These are phyloP conservation scores for Ceratobasidium papillatum DNA, from an alignment of 1,284 basidiomycete genomes.

Conservation along the genomic window DNA sequence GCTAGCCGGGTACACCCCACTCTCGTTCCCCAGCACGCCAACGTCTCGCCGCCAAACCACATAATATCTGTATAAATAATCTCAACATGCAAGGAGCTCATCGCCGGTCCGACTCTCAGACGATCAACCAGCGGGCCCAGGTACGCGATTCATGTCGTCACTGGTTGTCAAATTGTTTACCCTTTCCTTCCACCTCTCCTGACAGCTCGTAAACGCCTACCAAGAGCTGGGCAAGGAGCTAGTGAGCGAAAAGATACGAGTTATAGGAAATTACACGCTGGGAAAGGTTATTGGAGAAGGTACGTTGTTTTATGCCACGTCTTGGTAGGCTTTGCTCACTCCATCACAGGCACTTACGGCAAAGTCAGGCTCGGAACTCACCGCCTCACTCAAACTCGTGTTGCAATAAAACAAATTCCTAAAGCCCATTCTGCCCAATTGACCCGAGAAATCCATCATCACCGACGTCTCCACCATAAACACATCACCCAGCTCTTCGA, in stretches of 20 bases:
- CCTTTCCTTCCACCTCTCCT: neutral
- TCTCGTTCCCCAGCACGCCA: conserved; percentile 15
- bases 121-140: conserved; percentile 46
- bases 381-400: conserved; percentile 85
- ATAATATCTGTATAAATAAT: conserved; percentile 37
- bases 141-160: conserved; percentile 26
- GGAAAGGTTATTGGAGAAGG: conserved; percentile 97
- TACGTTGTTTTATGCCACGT: conserved; percentile 52
- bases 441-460: conserved; percentile 98
- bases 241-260: conserved; percentile 84
- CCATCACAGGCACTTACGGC: conserved; percentile 81
- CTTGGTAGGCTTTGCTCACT: conserved; percentile 40
- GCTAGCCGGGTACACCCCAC: conserved; percentile 13
- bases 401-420: conserved; percentile 98
- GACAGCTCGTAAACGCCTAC: conserved; percentile 90
- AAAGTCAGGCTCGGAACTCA: conserved; percentile 94
- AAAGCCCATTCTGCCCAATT: conserved; percentile 89
- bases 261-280: conserved; percentile 95
- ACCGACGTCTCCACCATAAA: conserved; percentile 94
- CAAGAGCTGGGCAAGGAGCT: conserved; percentile 97
- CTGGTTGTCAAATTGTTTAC: neutral
- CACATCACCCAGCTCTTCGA: conserved; percentile 96
- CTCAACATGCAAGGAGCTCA: conserved; percentile 44
- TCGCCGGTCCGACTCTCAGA: conserved; percentile 43
- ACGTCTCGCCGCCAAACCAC: neutral